Base-by-base conservation (phyloP, 1,139 yeast genomes). In the Diutina rugosa region DNA sequence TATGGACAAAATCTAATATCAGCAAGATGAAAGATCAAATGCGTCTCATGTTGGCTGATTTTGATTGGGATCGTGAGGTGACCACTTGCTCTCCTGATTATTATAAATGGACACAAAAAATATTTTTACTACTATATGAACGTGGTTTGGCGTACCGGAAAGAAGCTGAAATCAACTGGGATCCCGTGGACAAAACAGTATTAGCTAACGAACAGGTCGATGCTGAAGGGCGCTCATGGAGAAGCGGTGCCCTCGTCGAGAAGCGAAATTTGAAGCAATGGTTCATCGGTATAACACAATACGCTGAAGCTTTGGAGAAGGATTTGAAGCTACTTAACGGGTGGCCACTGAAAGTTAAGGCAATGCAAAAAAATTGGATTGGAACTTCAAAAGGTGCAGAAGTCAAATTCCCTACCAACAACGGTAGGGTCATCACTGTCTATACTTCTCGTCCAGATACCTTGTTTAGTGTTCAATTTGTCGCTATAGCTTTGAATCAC, bases 121-220 rank as follows among this genome's bases (percentile, higher is more conserved):
- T 93, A 35, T 93, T 93, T 63, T 69, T 89, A 38, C 74, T 87
- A 67, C 67, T 93, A 58, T 80, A 78, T 66, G 81, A 90, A 62
- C 77, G 84, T 48, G 96, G 96, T 0, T 71, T 89, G 57, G 98
- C 97, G 0, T 91, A 93, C 65, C 77, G 91, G 61, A 84, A 85
- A 58, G 83, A 85, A 55, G 96, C 97, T 0, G 89, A 86, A 63
- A 95, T 93, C 57, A 93, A 93, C 66, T 93, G 99, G 99, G 99
- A 93, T 68, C 99, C 99, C 0, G 81, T 93, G 0, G 99, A 93
- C 63, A 79, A 85, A 63, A 93, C 99, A 0, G 99, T 93, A 1
- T 73, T 93, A 59, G 99, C 99, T 0, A 93, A 93, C 67, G 99
- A 93, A 68, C 99, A 93, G 67, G 98, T 93, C 3, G 99, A 93